Evolutionary conservation across 208 protist genomes (phyloP), one percentile per base, ranked within the genome.

Genomic region (Wallacemonas collosoma): DNA sequence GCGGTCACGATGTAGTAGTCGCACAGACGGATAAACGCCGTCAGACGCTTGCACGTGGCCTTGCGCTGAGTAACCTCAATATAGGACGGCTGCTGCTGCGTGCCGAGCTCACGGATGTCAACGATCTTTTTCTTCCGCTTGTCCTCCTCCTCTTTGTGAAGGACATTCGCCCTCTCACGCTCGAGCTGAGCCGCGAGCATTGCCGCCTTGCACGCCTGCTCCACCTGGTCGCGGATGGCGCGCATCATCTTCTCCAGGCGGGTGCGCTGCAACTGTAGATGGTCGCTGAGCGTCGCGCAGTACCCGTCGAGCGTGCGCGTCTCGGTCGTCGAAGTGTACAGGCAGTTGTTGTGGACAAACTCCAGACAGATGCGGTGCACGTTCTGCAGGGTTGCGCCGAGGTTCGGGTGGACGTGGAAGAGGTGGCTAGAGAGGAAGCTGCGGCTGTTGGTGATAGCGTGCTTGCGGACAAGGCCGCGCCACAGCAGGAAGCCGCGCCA

Each of bases 401-500:
- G 86, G 51, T 88, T 81, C n/a, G 89, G 83, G 79, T 98, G 92
- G 1, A 96, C 84, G 63, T 94, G 80, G 79, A 98, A 98, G 15
- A 98, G 83, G 73, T 94, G 93, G 54, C 82, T 80, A 9, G 83
- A 77, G 44, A 99, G 82, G 70, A 91, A 91, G 53, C 76, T 82
- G 35, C 88, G 83, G 76, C 88, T 91, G 64, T 88, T 94, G 17
- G 75, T 67, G 48, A 94, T 93, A 17, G 88, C 91, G 47, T 90
- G 92, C 44, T 85, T 87, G 35, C 95, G 89, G 11, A 99, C 89
- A 15, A 96, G 82, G 56, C 81, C 90, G 62, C 92, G 90, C 94
- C 97, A 98, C 41, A 97, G 68, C 36, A 95, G 77, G 79, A 98
- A 98, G 76, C 90, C 93, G 67, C 96, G 95, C 95, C 96, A 98